Percentiles rank a stretch among this genome's conserved stretches.
Conservation (phyloP, 2,329 filamentous ascomycete genomes). For the Colletotrichum agaves region DNA sequence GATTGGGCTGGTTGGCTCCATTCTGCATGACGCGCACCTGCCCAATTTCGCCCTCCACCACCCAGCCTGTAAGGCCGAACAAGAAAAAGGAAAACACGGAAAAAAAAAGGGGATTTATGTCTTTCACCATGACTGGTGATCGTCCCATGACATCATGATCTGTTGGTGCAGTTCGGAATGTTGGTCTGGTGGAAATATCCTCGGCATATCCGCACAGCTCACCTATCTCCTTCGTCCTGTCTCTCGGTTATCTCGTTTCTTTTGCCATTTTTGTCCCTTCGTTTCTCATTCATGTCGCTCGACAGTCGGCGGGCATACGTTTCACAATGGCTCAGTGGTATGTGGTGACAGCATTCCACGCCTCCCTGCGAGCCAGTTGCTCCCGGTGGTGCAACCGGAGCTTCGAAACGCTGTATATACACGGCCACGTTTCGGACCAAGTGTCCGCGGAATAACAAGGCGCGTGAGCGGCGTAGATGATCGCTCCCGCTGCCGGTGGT, state of each 20-base stretch:
- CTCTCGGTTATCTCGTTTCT: conserved; percentile 1
- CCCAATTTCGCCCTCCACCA: conserved; percentile 29
- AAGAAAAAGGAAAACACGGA: conserved; percentile 9
- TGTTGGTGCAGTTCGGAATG: conserved; percentile 1
- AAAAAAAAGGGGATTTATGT: not conserved
- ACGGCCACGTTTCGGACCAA: conserved; percentile 33
- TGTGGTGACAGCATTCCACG: conserved; percentile 36
- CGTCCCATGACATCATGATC: conserved; percentile 29
- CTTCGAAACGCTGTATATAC: conserved; percentile 31
- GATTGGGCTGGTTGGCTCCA: conserved; percentile 22
- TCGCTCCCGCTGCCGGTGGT: conserved; percentile 9
- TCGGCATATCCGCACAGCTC: not conserved
- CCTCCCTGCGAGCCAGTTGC: conserved; percentile 17
- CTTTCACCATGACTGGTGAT: not conserved
- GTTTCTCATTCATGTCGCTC: not conserved
- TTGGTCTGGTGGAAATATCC: conserved; percentile 16
- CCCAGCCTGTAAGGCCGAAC: conserved; percentile 9
- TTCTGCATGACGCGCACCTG: conserved; percentile 27
- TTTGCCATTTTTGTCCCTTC: not conserved
- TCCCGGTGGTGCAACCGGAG: conserved; percentile 20
- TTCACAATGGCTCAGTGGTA: conserved; percentile 26
- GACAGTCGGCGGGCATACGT: conserved; percentile 30
- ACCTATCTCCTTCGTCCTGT: not conserved
- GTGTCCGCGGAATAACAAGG: conserved; percentile 16
- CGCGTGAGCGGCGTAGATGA: conserved; percentile 1